Evolutionary conservation across 2,329 filamentous ascomycete genomes (phyloP).

Genomic region (Trichophyton schoenleinii): DNA sequence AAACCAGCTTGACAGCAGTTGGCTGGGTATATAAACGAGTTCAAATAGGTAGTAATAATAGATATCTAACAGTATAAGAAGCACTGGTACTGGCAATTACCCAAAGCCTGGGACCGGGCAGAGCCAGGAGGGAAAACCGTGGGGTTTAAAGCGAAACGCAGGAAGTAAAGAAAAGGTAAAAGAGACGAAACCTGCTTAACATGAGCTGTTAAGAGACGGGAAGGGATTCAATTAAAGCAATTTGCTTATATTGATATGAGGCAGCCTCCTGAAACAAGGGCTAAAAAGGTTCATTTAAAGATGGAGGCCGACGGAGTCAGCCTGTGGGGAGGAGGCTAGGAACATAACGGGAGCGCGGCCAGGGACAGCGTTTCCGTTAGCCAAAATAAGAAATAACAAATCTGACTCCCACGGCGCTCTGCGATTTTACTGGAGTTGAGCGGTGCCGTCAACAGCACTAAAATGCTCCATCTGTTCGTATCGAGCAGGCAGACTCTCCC

Average conservation of each 20-base stretch:
- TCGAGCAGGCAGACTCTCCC: background rate
- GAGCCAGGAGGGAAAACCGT: background rate
- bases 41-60: background rate
- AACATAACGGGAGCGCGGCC: slow-evolving; percentile 1
- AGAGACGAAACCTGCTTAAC: background rate
- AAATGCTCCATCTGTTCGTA: background rate
- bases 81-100: background rate
- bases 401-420: background rate
- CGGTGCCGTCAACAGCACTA: background rate
- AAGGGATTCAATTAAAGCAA: slow-evolving; percentile 1
- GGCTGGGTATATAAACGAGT: background rate
- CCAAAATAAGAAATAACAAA: background rate
- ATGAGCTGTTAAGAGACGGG: background rate
- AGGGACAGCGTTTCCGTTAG: background rate
- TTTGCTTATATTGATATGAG: slow-evolving; percentile 1
- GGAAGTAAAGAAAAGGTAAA: background rate
- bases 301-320: background rate
- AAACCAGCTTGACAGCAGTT: background rate
- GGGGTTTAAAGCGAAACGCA: background rate
- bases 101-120: background rate
- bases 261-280: background rate
- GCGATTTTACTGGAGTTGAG: background rate
- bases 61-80: too few relatives aligned
- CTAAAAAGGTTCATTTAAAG: slow-evolving; percentile 1
- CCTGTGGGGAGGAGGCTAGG: background rate